These are phyloP conservation scores for Meyerozyma smithsonii DNA, from an alignment of 1,139 yeast species.

Conservation along the genomic window DNA sequence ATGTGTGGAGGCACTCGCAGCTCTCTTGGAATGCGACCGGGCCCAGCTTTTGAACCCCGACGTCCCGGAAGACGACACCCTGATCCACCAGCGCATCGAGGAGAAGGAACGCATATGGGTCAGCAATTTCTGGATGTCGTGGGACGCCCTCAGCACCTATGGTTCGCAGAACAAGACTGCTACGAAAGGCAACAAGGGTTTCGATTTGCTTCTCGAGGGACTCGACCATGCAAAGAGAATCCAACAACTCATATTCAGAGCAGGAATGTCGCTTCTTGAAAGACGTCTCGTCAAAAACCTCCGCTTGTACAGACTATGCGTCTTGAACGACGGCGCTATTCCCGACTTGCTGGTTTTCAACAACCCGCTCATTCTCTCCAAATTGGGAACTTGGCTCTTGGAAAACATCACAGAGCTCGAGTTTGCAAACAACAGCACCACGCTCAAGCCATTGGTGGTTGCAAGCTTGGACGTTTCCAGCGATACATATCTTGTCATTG, in stretches of 20 bases:
- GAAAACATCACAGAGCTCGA: constrained; percentile 87
- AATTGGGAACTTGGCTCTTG: constrained; percentile 86
- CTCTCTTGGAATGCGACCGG: constrained; percentile 69
- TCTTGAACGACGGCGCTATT: constrained; percentile 72
- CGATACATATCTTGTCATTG: constrained; percentile 83
- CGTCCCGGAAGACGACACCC: constrained; percentile 28
- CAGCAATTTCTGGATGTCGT: constrained; percentile 87
- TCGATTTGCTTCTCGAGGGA: constrained; percentile 64
- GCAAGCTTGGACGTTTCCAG: constrained; percentile 76
- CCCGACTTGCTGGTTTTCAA: constrained; percentile 74
- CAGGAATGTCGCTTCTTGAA: constrained; percentile 86
- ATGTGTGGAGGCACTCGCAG: constrained; percentile 83
- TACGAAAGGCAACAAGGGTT: constrained; percentile 36
- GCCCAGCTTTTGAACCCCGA: constrained; percentile 17
- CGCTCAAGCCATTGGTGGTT: constrained; percentile 75
- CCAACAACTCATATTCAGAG: constrained; percentile 80
- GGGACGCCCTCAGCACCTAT: constrained; percentile 77
- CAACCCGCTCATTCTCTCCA: constrained; percentile 80
- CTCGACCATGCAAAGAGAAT: constrained; percentile 73
- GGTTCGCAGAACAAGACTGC: constrained; percentile 13
- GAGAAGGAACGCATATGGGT: constrained; percentile 73
- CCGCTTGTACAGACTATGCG: constrained; percentile 78
- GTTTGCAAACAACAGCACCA: constrained; percentile 33
- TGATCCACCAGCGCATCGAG: constrained; percentile 39
- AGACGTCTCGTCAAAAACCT: constrained; percentile 75